Evolutionary conservation across 495 filamentous ascomycete genomes (phyloP).

Genomic region (Niebla homalea): DNA sequence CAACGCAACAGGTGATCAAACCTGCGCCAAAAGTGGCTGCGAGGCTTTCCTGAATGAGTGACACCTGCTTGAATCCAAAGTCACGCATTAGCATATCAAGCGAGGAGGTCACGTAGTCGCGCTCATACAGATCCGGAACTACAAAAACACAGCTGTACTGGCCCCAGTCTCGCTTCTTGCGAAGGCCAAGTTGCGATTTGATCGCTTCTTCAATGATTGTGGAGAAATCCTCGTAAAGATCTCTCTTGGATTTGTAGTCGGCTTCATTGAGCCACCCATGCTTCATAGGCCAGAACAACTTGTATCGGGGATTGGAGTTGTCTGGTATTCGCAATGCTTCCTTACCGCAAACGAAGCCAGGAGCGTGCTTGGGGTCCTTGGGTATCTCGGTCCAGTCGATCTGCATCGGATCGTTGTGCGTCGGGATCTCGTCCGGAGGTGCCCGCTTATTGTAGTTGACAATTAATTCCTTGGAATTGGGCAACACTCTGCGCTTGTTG

Average conservation of each 20-base stretch:
- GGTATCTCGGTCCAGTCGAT: conserved; percentile 92
- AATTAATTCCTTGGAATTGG: conserved; percentile 89
- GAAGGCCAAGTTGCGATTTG: conserved; percentile 64
- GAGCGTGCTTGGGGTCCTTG: conserved; percentile 38
- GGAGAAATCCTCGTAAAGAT: conserved; percentile 74
- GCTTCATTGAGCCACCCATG: conserved; percentile 80
- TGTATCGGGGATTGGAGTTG: conserved; percentile 76
- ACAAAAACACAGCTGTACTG: conserved; percentile 91
- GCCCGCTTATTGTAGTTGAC: conserved; percentile 80
- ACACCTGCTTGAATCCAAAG: conserved; percentile 74
- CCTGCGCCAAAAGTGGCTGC: conserved; percentile 94
- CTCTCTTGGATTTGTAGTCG: conserved; percentile 64
- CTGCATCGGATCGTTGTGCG: conserved; percentile 85
- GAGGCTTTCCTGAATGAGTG: conserved; percentile 90
- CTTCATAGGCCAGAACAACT: conserved; percentile 80
- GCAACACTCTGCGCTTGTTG: conserved; percentile 84
- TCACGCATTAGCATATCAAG: conserved; percentile 77
- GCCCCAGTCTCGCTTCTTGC: conserved; percentile 63
- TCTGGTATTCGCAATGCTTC: conserved; percentile 78
- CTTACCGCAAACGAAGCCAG: conserved; percentile 67
- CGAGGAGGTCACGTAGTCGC: conserved; percentile 70
- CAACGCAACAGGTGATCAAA: conserved; percentile 81
- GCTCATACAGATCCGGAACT: conserved; percentile 93
- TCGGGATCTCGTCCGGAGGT: conserved; percentile 68
- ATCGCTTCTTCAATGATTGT: conserved; percentile 77